Evolutionary conservation across 108 stramenopile genomes (phyloP).

Genomic region (Skeletonema potamos): DNA sequence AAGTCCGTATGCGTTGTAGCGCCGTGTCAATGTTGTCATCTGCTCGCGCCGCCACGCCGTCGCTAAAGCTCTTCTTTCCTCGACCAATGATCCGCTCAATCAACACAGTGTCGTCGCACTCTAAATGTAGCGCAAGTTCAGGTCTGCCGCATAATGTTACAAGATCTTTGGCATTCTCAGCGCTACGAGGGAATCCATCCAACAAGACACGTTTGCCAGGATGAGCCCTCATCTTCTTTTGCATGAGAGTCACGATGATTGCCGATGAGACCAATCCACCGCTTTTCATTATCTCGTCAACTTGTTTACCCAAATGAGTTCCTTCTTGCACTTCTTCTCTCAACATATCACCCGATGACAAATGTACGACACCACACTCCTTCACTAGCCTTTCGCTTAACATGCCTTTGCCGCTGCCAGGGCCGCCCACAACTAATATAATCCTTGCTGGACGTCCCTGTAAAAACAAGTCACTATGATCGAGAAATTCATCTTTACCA

Average conservation of each 20-base stretch:
- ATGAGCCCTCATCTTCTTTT: conserved; percentile 76
- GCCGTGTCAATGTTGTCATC: conserved; percentile 88
- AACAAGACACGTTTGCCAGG: conserved; percentile 81
- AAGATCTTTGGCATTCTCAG: conserved; percentile 74
- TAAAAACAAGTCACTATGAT: conserved; percentile 53
- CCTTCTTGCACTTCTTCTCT: conserved; percentile 84
- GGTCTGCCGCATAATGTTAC: conserved; percentile 75
- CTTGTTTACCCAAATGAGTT: conserved; percentile 82
- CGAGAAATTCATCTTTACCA: conserved; percentile 64
- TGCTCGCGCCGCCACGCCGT: conserved; percentile 26
- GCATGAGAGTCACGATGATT: conserved; percentile 80
- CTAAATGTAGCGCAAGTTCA: conserved; percentile 77
- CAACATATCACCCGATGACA: conserved; percentile 92
- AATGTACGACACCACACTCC: conserved; percentile 91
- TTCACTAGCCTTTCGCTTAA: conserved; percentile 69
- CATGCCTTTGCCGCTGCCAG: conserved; percentile 95
- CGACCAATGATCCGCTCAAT: conserved; percentile 77
- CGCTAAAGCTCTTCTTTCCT: conserved; percentile 40
- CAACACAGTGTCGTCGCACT: conserved; percentile 77
- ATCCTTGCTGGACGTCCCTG: conserved; percentile 75
- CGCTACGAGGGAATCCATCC: conserved; percentile 88
- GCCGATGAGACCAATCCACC: conserved; percentile 85
- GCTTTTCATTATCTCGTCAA: conserved; percentile 85
- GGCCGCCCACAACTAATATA: conserved; percentile 93
- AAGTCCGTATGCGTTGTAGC: conserved; percentile 67